Conservation (phyloP, 306 rosid genomes). For the Lathyrus aphaca region DNA sequence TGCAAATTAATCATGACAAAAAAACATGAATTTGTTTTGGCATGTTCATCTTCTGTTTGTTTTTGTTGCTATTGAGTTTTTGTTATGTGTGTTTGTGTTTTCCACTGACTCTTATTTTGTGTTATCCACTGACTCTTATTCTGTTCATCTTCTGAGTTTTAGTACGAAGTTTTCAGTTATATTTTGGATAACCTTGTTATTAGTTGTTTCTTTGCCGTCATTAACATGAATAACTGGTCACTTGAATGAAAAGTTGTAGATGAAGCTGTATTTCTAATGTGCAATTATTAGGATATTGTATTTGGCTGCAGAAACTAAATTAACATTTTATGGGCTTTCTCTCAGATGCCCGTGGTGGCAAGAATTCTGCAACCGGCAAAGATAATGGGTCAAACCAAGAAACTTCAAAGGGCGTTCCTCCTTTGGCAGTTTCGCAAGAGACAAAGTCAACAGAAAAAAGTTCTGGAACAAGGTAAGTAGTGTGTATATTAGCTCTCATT, state of each 20-base stretch:
- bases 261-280: conserved; percentile 29
- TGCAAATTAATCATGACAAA: too few species aligned
- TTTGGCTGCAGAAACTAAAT: conserved; percentile 30
- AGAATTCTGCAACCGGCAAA: conserved; percentile 62
- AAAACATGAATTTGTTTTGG: too few species aligned
- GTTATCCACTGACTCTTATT: too few species aligned
- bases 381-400: conserved; percentile 68
- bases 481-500: not conserved
- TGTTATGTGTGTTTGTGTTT: too few species aligned
- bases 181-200: not conserved
- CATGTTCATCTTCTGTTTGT: too few species aligned
- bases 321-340: conserved; percentile 37
- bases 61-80: too few species aligned
- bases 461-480: conserved; percentile 53
- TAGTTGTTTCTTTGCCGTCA: too few species aligned
- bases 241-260: conserved; percentile 17
- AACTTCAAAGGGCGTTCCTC: conserved; percentile 54
- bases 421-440: conserved; percentile 59
- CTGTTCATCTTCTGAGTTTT: too few species aligned
- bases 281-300: conserved; percentile 30
- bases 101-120: too few species aligned
- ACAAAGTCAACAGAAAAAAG: conserved; percentile 54
- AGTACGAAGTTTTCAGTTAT: too few species aligned
- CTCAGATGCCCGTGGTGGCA: conserved; percentile 75
- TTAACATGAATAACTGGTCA: too few species aligned